Evolutionary conservation across 805 yeast species (phyloP).

Genomic region (Lipomyces japonicus): DNA sequence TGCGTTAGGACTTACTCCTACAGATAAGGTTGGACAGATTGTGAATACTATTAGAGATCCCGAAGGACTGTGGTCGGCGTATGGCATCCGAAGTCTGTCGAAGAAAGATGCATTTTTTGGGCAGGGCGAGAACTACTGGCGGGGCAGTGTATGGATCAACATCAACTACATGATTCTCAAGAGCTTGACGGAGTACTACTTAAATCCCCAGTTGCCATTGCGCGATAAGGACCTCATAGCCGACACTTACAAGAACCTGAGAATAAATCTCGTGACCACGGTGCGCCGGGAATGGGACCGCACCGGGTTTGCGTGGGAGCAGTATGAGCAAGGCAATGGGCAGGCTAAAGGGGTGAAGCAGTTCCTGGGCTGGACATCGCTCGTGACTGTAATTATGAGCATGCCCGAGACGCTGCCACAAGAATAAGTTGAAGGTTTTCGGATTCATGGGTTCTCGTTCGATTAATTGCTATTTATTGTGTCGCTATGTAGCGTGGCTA

Average conservation of each 20-base stretch:
- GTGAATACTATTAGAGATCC: conserved; percentile 63
- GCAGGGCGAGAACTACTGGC: conserved; percentile 89
- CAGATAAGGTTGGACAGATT: conserved; percentile 39
- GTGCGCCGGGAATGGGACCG: conserved; percentile 63
- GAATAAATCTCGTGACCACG: conserved; percentile 65
- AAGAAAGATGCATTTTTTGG: conserved; percentile 61
- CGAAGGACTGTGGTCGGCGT: conserved; percentile 68
- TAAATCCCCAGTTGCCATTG: conserved; percentile 35
- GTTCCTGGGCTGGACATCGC: conserved; percentile 91
- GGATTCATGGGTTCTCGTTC: no score
- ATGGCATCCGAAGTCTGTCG: conserved; percentile 79
- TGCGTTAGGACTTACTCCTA: conserved; percentile 55
- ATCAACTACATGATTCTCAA: conserved; percentile 81
- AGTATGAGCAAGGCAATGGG: conserved; percentile 77
- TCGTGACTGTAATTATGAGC: conserved; percentile 74
- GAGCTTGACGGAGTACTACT: conserved; percentile 55
- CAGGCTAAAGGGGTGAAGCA: conserved; percentile 76
- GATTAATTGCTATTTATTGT: no score
- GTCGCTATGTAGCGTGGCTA: no score
- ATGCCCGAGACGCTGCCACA: conserved; percentile 54
- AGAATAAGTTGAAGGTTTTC: not conserved
- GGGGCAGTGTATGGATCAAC: conserved; percentile 90
- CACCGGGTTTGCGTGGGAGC: conserved; percentile 88
- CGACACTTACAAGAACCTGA: conserved; percentile 53
- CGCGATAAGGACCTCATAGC: conserved; percentile 43